Percentiles rank a stretch among this genome's conserved stretches.
Evolutionary conservation across 495 filamentous ascomycete genomes (phyloP).

Genomic region (Penicillium atrosanguineum): DNA sequence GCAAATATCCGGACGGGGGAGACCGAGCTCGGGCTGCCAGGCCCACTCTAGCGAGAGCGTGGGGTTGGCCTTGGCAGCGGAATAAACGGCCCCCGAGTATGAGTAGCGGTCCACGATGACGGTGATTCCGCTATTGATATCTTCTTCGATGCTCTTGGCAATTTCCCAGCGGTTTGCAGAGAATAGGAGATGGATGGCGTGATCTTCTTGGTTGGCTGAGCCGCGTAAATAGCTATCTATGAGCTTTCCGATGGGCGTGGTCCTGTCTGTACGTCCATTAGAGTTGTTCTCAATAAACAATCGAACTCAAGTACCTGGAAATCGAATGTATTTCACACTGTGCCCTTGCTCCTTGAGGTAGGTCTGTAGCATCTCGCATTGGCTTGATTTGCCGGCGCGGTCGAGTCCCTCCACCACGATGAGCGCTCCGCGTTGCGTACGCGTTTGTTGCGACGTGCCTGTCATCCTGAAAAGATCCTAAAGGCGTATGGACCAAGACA

Average conservation of each 20-base stretch:
- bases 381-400: conserved; percentile 92
- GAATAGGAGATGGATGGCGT: conserved; percentile 92
- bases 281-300: background rate
- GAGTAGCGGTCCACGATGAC: conserved; percentile 92
- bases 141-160: conserved; percentile 60
- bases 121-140: conserved; percentile 63
- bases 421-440: conserved; percentile 63
- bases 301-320: conserved; percentile 65
- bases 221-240: conserved; percentile 84
- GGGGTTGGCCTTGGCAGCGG: conserved; percentile 82
- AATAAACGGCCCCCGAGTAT: conserved; percentile 90
- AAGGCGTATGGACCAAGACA: background rate
- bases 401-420: conserved; percentile 94
- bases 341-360: conserved; percentile 60
- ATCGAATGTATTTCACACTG: conserved; percentile 71
- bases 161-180: conserved; percentile 95
- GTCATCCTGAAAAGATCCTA: conserved; percentile 12
- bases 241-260: conserved; percentile 83
- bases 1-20: conserved; percentile 84
- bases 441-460: conserved; percentile 4
- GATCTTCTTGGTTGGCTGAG: conserved; percentile 76
- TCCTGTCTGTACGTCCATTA: conserved; percentile 61
- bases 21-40: conserved; percentile 75
- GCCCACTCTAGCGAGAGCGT: conserved; percentile 73
- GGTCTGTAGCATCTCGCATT: conserved; percentile 71